phyloP scores from a whole-genome alignment of 139 green algal species.

The Chlorella sp. region DNA sequence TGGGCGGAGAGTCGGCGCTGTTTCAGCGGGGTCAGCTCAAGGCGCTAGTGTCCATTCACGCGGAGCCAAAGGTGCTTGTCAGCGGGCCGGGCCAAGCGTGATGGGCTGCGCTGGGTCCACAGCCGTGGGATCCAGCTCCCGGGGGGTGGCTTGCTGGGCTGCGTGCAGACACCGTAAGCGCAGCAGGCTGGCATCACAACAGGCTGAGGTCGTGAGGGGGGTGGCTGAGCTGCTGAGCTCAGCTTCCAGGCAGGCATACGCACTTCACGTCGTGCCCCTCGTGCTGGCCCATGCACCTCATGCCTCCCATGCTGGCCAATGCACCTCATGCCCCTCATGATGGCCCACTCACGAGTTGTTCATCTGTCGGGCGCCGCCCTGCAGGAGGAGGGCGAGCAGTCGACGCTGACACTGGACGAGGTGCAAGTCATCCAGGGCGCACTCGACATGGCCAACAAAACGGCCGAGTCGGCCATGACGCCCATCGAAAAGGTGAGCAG shows the following conservation, averaged over 20 bases:
- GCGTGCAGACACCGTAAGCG: no score
- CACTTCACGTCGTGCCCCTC: no score
- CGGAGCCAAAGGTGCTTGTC: slow-evolving; percentile 16
- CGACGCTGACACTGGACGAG: slow-evolving; percentile 22
- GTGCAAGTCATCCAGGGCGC: slow-evolving; percentile 60
- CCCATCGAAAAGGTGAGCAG: slow-evolving; percentile 57
- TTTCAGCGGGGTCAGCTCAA: slow-evolving; percentile 55
- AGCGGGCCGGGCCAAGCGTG: no score
- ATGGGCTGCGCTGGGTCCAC: no score
- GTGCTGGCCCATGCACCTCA: no score
- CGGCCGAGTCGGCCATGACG: slow-evolving; percentile 64
- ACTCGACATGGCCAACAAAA: slow-evolving; percentile 66
- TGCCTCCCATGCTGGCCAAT: neutral
- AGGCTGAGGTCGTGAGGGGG: no score
- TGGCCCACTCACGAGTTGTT: no score
- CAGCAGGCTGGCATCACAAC: no score
- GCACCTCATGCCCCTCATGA: neutral
- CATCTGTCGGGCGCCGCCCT: neutral
- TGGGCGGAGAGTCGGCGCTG: slow-evolving; percentile 51
- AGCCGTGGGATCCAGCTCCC: no score
- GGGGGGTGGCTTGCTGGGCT: no score
- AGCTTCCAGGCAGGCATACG: no score
- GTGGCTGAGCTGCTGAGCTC: no score
- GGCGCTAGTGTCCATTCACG: slow-evolving; percentile 54
- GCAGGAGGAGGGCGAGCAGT: slow-evolving; percentile 9